Evolutionary conservation across 2,329 filamentous ascomycete genomes (phyloP), one percentile per base, ranked within the genome.

Genomic region (Aureobasidium leucospermi): DNA sequence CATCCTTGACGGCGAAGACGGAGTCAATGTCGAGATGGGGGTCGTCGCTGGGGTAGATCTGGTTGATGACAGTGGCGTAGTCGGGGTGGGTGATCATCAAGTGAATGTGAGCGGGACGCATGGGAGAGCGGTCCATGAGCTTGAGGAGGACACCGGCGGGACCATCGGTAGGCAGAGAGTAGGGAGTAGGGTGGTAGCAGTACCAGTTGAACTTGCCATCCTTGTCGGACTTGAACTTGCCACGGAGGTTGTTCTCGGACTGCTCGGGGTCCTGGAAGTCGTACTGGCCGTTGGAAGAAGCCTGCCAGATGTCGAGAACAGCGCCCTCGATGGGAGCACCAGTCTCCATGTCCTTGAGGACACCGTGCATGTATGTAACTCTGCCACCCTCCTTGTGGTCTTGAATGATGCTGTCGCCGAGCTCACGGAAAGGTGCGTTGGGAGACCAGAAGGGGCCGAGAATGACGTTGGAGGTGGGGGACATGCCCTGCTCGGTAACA

Each of bases 391-490:
- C 78, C 39, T 77, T 75, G 62, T 79, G 72, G 71, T 86, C 74
- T 70, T 86, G 83, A 68, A 90, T 85, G 71, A 90, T 86, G 71
- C 76, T 79, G 69, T 77, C 80, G 64, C 87, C 87, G 65, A 84
- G 79, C 39, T 84, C 78, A 47, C 86, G 83, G 82, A 88, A 89
- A 34, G 87, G 87, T 1, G 87, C 85, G 66, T 89, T 80, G 67
- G 87, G 86, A 10, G 84, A 86, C 86, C 87, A 90, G 80, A 90
- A 90, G 64, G 87, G 87, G 2, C 87, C 87, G 62, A 90, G 84
- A 68, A 90, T 90, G 61, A 86, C 81, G 62, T 86, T 87, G 3
- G 86, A 88, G n/a, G 87, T 90, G 48, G 87, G 86, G 62, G 81
- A 77, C 62, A 82, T 74, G 68, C 79, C 78, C 60, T 81, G 79